These are phyloP conservation scores for Hansenula lynferdii DNA, from an alignment of 1,139 yeast genomes.

Conservation along the genomic window DNA sequence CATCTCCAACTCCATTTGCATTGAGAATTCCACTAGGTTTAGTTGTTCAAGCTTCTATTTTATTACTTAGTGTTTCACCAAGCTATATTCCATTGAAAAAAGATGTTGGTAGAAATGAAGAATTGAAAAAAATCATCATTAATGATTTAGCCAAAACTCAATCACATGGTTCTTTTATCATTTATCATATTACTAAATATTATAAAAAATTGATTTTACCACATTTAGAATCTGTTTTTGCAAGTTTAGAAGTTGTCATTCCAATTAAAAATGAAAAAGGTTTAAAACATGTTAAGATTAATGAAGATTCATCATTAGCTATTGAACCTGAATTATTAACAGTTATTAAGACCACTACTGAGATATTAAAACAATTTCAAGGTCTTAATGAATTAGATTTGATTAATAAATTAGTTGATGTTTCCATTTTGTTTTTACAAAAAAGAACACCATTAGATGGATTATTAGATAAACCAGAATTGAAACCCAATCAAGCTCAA, in stretches of 20 bases:
- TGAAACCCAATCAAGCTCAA: constrained; percentile 9
- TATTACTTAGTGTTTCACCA: constrained; percentile 47
- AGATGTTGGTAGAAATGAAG: constrained; percentile 50
- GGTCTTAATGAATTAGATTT: constrained; percentile 27
- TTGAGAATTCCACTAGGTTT: constrained; percentile 53
- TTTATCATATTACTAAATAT: constrained; percentile 32
- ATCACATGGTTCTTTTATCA: constrained; percentile 36
- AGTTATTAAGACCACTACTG: constrained; percentile 20
- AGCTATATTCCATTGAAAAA: constrained; percentile 50
- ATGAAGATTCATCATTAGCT: constrained; percentile 15
- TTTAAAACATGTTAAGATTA: constrained; percentile 19
- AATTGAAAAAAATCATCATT: constrained; percentile 36
- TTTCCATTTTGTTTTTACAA: constrained; percentile 26
- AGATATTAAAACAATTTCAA: constrained; percentile 26
- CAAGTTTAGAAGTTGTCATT: constrained; percentile 49
- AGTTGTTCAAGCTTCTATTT: constrained; percentile 43
- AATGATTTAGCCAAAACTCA: constrained; percentile 42
- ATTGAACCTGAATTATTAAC: constrained; percentile 24
- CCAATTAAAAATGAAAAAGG: constrained; percentile 32
- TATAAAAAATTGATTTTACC: constrained; percentile 46
- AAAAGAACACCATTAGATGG: constrained; percentile 26
- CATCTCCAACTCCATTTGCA: constrained; percentile 42
- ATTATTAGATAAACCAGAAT: constrained; percentile 19
- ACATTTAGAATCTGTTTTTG: constrained; percentile 41
- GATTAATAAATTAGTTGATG: constrained; percentile 30